Evolutionary conservation across 257 asterid genomes (phyloP), one percentile per base, ranked within the genome.

Genomic region (Petrea volubilis): DNA sequence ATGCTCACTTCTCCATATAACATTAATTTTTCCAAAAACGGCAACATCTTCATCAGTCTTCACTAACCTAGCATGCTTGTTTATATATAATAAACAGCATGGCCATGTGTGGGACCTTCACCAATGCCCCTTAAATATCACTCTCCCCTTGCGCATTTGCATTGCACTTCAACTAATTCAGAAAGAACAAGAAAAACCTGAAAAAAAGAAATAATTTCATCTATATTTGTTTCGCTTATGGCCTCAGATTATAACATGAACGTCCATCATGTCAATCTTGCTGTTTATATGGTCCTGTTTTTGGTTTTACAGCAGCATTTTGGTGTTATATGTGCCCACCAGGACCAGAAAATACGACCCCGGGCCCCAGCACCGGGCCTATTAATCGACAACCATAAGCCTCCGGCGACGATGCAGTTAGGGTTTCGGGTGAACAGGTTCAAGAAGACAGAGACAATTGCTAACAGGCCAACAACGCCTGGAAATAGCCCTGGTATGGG

Each of bases 401-500:
- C 53, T 57, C 71, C 72, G 1, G 27, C 70, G 1, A 41, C 6
- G 23, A 2, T 38, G 11, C 43, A 31, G 38, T n/a, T 7, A 38
- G 43, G 43, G 43, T 38, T 38, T 38, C 50, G 64, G 3, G 14
- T 77, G 40, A 70, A 77, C 10, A 63, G 77, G 27, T 75, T 67
- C 21, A 86, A 71, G 80, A 84, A 78, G 80, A 57, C 50, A 7
- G 79, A 82, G 49, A 0, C 51, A 4, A 67, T 73, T 13, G 90
- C 80, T 33, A 64, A 68, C 74, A 72, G 91, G 78, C 92, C 95
- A 5, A 88, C 92, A 0, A 67, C 67, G 24, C 90, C 90, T 0
- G 95, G 95, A 55, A 81, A 68, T 28, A 91, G 97, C 79, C 96
- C 95, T 2, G 96, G 97, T 13, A 87, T 87, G 88, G 97, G 96